phyloP scores from a whole-genome alignment of 495 filamentous ascomycete species.

The Neurospora sp. region DNA sequence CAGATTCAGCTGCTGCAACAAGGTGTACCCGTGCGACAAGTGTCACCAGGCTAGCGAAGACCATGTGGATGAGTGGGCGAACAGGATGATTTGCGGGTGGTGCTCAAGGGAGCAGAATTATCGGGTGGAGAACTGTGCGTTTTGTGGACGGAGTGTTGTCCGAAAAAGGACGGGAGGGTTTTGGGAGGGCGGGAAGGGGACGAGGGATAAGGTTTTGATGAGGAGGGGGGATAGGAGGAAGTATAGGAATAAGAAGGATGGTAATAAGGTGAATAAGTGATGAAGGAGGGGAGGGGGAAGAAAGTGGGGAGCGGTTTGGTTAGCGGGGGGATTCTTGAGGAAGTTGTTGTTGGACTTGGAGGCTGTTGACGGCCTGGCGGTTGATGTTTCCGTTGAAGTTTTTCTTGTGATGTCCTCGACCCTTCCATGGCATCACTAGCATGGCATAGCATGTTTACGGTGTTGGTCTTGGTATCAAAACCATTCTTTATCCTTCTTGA shows the following conservation, averaged over 20 bases:
- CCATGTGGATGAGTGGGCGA: slow-evolving; percentile 75
- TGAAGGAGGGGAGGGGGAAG: no score
- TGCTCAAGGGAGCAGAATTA: slow-evolving; percentile 81
- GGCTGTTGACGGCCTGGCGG: no score
- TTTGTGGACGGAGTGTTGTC: slow-evolving; percentile 67
- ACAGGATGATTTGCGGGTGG: slow-evolving; percentile 80
- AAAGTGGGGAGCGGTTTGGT: no score
- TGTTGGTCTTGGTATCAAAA: no score
- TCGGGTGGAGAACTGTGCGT: slow-evolving; percentile 64
- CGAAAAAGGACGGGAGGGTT: slow-evolving; percentile 59
- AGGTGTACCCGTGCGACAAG: slow-evolving; percentile 68
- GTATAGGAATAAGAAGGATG: slow-evolving; percentile 33
- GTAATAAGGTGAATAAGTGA: not conserved
- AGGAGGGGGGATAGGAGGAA: slow-evolving; percentile 68
- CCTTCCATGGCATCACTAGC: no score
- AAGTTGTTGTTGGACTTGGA: no score
- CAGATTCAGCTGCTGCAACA: slow-evolving; percentile 49
- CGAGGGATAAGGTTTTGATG: slow-evolving; percentile 59
- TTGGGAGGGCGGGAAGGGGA: slow-evolving; percentile 90
- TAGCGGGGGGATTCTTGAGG: no score
- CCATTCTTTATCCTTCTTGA: no score
- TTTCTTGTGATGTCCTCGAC: no score
- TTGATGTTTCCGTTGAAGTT: no score
- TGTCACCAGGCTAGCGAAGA: slow-evolving; percentile 69
- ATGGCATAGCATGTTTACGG: no score